Evolutionary conservation across 257 asterid genomes (phyloP).

Genomic region (Solanum raphanifolium): DNA sequence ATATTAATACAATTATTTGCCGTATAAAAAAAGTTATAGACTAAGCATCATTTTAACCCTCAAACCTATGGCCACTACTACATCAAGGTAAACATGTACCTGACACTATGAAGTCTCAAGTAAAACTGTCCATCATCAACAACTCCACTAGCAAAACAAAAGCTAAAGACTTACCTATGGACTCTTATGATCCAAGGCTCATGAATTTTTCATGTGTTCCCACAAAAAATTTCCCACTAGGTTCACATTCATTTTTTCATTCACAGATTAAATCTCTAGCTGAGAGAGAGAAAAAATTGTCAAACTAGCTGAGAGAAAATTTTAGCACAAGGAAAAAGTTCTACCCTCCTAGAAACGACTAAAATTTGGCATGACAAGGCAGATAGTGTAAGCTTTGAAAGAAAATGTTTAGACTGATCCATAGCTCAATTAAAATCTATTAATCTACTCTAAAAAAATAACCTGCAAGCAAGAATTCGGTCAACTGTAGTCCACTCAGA

Average conservation of each 20-base stretch:
- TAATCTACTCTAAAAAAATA: neutral
- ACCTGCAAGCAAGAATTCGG: conserved; percentile 93
- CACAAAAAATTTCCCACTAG: neutral
- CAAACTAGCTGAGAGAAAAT: neutral
- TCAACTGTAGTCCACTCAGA: conserved; percentile 96
- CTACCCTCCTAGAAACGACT: neutral
- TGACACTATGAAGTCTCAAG: neutral
- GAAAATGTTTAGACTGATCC: neutral
- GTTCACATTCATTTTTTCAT: neutral
- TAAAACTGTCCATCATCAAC: neutral
- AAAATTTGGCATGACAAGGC: neutral
- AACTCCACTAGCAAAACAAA: neutral
- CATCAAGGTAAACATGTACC: neutral
- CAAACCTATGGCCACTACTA: neutral
- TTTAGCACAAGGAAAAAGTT: neutral
- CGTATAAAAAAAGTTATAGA: neutral
- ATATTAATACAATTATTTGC: neutral
- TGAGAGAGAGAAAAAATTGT: neutral
- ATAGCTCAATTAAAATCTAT: neutral
- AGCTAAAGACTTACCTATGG: neutral
- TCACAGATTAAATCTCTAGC: neutral
- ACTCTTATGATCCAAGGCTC: neutral
- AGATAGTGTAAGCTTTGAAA: neutral
- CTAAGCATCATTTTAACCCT: neutral
- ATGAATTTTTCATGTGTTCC: neutral